Percentiles rank a stretch among this genome's conserved stretches.
Evolutionary conservation across 2,329 filamentous ascomycete species (phyloP).

Genomic region (Claviceps arundinis): DNA sequence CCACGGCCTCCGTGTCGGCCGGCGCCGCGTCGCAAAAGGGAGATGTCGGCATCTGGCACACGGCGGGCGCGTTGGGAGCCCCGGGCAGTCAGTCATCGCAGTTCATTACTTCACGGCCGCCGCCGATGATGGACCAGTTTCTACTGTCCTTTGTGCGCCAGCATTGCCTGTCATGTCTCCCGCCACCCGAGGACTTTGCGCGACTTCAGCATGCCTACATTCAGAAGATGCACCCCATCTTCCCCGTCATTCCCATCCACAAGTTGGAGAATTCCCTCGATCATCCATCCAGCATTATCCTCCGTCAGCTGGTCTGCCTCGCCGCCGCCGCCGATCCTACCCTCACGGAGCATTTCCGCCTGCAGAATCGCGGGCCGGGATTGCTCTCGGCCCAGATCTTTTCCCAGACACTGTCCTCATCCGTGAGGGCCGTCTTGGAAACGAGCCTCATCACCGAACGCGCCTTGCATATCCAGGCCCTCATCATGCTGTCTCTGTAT

Average conservation of each 20-base stretch:
- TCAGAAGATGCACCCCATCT: conserved; percentile 40
- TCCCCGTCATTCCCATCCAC: conserved; percentile 34
- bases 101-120: conserved; percentile 24
- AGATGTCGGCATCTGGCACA: conserved; percentile 44
- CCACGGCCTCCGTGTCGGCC: conserved; percentile 24
- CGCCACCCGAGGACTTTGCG: conserved; percentile 31
- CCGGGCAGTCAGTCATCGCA: conserved; percentile 18
- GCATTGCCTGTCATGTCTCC: conserved; percentile 34
- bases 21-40: conserved; percentile 30
- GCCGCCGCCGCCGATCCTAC: conserved; percentile 38
- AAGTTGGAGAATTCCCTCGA: conserved; percentile 17
- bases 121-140: conserved; percentile 26
- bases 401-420: conserved; percentile 32
- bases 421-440: conserved; percentile 36
- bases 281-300: conserved; percentile 27
- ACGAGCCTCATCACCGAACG: conserved; percentile 40
- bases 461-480: conserved; percentile 40
- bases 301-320: conserved; percentile 41
- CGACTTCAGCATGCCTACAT: conserved; percentile 33
- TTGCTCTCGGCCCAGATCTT: conserved; percentile 34
- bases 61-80: conserved; percentile 15
- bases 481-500: conserved; percentile 43
- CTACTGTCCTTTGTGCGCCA: conserved; percentile 29
- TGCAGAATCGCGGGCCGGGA: conserved; percentile 24
- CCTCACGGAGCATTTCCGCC: conserved; percentile 29